Percentiles rank a stretch among this genome's conserved stretches.
Conservation (phyloP, 345 rosid genomes). For the Jatropha curcas region DNA sequence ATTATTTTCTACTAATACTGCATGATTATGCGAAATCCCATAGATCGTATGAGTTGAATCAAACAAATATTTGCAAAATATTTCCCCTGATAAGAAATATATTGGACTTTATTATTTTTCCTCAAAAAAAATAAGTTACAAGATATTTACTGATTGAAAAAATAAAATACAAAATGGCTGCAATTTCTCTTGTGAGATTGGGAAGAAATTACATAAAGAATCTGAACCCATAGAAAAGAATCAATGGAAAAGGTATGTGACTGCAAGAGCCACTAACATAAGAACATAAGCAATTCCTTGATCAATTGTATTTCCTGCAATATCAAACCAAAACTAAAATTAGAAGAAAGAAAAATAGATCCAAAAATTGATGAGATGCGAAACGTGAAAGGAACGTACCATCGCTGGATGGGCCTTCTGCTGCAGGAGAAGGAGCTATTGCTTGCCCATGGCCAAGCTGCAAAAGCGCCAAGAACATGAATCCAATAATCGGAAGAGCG, state of each 20-base stretch:
- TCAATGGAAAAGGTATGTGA: slow-evolving; percentile 45
- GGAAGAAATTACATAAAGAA: slow-evolving; percentile 23
- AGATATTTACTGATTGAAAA: not conserved
- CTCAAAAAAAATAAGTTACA: not conserved
- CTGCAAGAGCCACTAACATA: slow-evolving; percentile 36
- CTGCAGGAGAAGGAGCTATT: slow-evolving; percentile 40
- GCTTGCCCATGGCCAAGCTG: slow-evolving; percentile 41
- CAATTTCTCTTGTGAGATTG: slow-evolving; percentile 5
- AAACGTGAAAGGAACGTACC: slow-evolving; percentile 27
- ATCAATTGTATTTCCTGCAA: slow-evolving; percentile 39
- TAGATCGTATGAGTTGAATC: no score
- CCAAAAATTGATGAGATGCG: not conserved
- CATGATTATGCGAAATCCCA: no score
- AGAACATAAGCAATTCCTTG: slow-evolving; percentile 48
- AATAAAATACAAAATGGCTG: not conserved
- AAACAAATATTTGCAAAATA: no score
- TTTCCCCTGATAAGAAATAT: no score
- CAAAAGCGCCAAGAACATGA: slow-evolving; percentile 38
- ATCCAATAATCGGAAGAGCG: slow-evolving; percentile 28
- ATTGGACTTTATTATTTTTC: no score
- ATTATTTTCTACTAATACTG: no score
- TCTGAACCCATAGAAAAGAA: not conserved
- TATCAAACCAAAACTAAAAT: not conserved
- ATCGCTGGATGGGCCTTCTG: slow-evolving; percentile 37
- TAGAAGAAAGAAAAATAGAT: not conserved